phyloP scores from a whole-genome alignment of 495 filamentous ascomycete genomes.

The Talaromyces proteolyticus region DNA sequence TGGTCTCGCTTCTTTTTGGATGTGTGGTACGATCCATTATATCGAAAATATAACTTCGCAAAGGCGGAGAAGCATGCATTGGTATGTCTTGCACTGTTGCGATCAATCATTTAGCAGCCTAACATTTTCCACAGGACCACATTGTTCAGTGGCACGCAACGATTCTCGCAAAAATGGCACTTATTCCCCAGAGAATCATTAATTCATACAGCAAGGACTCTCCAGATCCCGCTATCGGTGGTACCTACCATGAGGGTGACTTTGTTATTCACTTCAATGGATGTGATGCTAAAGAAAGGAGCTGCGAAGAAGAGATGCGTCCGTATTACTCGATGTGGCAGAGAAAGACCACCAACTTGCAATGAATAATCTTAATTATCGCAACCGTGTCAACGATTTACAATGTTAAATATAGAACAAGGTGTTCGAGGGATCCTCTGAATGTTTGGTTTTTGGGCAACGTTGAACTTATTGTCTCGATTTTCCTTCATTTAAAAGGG shows the following conservation, averaged over 20 bases:
- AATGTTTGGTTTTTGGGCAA: too few relatives aligned
- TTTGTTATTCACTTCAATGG: conserved; percentile 69
- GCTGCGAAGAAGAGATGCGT: conserved; percentile 67
- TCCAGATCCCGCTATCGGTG: conserved; percentile 34
- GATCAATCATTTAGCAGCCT: not conserved
- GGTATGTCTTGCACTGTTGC: conserved; percentile 44
- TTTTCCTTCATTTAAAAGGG: too few relatives aligned
- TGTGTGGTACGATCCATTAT: conserved; percentile 94
- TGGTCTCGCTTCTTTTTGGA: conserved; percentile 93
- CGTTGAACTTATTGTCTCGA: too few relatives aligned
- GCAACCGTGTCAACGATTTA: too few relatives aligned
- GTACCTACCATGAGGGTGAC: conserved; percentile 67
- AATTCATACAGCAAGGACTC: conserved; percentile 66
- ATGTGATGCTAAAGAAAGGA: conserved; percentile 53
- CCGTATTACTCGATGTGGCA: conserved; percentile 46
- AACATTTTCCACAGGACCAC: conserved; percentile 56
- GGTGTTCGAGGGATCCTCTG: too few relatives aligned
- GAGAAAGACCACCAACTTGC: conserved; percentile 13
- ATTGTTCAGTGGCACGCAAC: conserved; percentile 99
- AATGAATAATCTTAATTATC: not conserved
- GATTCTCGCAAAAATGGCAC: conserved; percentile 77
- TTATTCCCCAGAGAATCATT: conserved; percentile 76
- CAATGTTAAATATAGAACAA: too few relatives aligned
- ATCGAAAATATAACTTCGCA: conserved; percentile 89
- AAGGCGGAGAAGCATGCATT: conserved; percentile 90